Evolutionary conservation across 2,329 filamentous ascomycete genomes (phyloP), one percentile per base, ranked within the genome.

Genomic region (Drechslera avenae): DNA sequence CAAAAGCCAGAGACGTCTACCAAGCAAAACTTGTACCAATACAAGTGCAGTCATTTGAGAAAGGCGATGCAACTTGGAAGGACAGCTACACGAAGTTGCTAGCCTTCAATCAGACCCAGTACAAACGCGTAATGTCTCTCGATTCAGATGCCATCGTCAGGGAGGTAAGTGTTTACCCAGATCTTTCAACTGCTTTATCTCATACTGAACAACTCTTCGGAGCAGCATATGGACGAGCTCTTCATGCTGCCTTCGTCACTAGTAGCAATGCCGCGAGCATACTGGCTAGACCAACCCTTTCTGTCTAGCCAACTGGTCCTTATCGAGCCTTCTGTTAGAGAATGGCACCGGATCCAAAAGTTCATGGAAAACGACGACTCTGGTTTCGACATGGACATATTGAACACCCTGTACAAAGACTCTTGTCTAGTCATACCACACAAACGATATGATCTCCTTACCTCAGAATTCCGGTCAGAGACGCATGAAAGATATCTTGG

Each of bases 231-330:
- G 79, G 87, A 89, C 55, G 85, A 89, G 40, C 76, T 89, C 0
- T 89, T 90, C 68, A 77, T 86, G 18, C 72, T 86, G 0, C 86
- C 86, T 0, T 68, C 76, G 0, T 75, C 79, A 0, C 75, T 80
- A 0, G 78, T 86, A 2, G 85, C 86, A 1, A 85, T 89, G 80
- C 85, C 86, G 1, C 80, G 83, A n/a, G 87, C 86, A 1, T 89
- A 89, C 67, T 89, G 86, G 86, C 19, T 21, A 21, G 19, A 21
- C 19, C 19, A 21, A 7, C 19, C 19, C 7, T 21, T 21, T 21
- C 4, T 21, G 19, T 21, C 19, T 21, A 21, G 19, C 7, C 19
- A 21, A 21, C 7, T 21, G 7, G 19, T 21, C 7, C 19, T 21
- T 21, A 7, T 21, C 7, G 19, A 21, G 19, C 19, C 19, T 21